Percentiles rank a stretch among this genome's conserved stretches.
Conservation (phyloP, 2,329 filamentous ascomycete species). For the Pseudogymnoascus verrucosus region DNA sequence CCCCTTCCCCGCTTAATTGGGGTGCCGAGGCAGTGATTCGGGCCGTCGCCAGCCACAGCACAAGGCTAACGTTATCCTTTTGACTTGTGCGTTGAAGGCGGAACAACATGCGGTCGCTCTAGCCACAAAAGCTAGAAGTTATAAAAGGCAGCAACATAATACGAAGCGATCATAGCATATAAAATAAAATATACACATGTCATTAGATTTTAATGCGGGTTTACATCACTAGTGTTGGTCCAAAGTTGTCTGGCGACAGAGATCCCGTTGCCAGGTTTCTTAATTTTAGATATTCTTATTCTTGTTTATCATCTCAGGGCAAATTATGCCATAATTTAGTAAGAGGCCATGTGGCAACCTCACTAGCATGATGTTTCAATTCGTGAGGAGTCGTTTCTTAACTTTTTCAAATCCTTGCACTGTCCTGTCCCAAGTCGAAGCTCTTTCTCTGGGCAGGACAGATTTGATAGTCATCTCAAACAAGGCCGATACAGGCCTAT, state of each 20-base stretch:
- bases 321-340: slow-evolving; percentile 1
- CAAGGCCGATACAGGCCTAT: slow-evolving; percentile 79
- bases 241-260: neutral
- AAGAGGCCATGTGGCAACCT: neutral
- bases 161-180: neutral
- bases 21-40: neutral
- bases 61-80: neutral
- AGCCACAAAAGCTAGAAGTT: neutral
- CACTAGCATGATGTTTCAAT: neutral
- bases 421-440: slow-evolving; percentile 61
- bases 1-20: neutral
- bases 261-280: neutral
- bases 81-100: neutral
- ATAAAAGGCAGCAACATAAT: neutral
- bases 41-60: neutral
- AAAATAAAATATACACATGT: neutral
- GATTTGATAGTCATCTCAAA: slow-evolving; percentile 83
- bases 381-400: slow-evolving; percentile 37
- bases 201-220: neutral
- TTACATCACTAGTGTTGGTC: neutral
- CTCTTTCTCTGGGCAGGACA: slow-evolving; percentile 60
- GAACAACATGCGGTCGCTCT: neutral
- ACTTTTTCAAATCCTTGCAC: slow-evolving; percentile 67
- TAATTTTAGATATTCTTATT: neutral
- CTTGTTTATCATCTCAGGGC: neutral